phyloP scores from a whole-genome alignment of 2,329 filamentous ascomycete species.

The Daldinia sp. region DNA sequence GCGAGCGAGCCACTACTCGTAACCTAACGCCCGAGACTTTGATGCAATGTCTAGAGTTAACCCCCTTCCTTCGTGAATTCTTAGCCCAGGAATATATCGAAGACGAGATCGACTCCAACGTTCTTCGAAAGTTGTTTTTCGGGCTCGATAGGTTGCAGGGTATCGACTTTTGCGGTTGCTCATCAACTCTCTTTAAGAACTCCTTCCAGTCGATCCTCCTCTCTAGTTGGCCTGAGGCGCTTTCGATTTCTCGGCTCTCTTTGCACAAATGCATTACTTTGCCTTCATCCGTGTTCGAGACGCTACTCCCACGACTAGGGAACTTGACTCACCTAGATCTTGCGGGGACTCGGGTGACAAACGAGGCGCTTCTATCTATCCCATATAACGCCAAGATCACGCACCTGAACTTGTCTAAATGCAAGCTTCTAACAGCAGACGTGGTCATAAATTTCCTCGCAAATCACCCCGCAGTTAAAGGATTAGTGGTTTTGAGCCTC shows the following conservation, averaged over 20 bases:
- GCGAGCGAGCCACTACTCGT: constrained; percentile 76
- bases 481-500: constrained; percentile 76
- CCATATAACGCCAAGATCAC: constrained; percentile 76
- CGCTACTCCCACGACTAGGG: constrained; percentile 73
- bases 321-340: constrained; percentile 80
- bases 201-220: constrained; percentile 67
- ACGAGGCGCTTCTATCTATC: constrained; percentile 74
- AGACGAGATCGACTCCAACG: constrained; percentile 73
- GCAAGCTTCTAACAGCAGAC: constrained; percentile 71
- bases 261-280: constrained; percentile 82
- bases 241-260: constrained; percentile 73
- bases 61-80: constrained; percentile 79
- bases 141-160: constrained; percentile 70
- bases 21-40: constrained; percentile 80
- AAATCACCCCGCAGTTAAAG: constrained; percentile 72
- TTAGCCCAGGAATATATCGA: constrained; percentile 83
- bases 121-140: constrained; percentile 75
- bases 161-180: constrained; percentile 80
- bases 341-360: constrained; percentile 79
- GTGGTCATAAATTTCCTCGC: constrained; percentile 75
- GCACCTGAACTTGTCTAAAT: constrained; percentile 81
- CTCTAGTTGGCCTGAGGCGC: constrained; percentile 60
- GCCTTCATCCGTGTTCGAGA: constrained; percentile 71
- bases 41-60: constrained; percentile 73
- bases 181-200: constrained; percentile 71